A percentile compares a stretch with the other conserved stretches of the same genome.
phyloP scores from a whole-genome alignment of 805 yeast species.

The Lachancea cidri region DNA sequence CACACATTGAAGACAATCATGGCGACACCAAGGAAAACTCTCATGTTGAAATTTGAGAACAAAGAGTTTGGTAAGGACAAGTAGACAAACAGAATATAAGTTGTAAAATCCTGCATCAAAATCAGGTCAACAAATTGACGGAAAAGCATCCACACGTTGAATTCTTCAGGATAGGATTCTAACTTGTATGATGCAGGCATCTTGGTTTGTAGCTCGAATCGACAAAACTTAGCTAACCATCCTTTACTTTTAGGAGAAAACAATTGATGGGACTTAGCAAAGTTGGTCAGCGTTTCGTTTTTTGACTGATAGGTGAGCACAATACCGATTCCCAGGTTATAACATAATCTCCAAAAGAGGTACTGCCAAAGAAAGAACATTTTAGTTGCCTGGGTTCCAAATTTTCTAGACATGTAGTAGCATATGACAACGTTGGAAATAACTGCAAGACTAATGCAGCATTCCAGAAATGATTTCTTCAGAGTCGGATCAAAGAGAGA shows the following conservation, averaged over 20 bases:
- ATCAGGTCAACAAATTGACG: constrained; percentile 76
- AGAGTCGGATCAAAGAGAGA: constrained; percentile 74
- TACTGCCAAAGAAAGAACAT: constrained; percentile 49
- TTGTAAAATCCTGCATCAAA: constrained; percentile 77
- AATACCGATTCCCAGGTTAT: constrained; percentile 77
- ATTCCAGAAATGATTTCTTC: constrained; percentile 61
- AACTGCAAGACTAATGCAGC: constrained; percentile 47
- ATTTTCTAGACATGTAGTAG: constrained; percentile 21
- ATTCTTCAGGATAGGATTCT: constrained; percentile 57
- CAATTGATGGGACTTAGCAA: constrained; percentile 43
- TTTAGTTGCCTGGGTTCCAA: constrained; percentile 19
- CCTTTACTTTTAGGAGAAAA: constrained; percentile 36
- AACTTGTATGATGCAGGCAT: constrained; percentile 36
- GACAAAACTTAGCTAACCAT: constrained; percentile 38
- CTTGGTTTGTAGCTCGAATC: constrained; percentile 43
- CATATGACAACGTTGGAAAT: constrained; percentile 33
- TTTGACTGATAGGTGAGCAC: constrained; percentile 64
- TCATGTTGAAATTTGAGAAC: constrained; percentile 37
- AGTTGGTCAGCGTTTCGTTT: constrained; percentile 45
- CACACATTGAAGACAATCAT: constrained; percentile 70
- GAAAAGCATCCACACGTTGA: constrained; percentile 77
- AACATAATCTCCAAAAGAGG: constrained; percentile 67
- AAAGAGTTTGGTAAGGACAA: constrained; percentile 36
- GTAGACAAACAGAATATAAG: constrained; percentile 60
- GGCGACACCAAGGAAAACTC: constrained; percentile 53